Conservation (phyloP, 805 yeast species). For the Saccharomycopsis sp. region DNA sequence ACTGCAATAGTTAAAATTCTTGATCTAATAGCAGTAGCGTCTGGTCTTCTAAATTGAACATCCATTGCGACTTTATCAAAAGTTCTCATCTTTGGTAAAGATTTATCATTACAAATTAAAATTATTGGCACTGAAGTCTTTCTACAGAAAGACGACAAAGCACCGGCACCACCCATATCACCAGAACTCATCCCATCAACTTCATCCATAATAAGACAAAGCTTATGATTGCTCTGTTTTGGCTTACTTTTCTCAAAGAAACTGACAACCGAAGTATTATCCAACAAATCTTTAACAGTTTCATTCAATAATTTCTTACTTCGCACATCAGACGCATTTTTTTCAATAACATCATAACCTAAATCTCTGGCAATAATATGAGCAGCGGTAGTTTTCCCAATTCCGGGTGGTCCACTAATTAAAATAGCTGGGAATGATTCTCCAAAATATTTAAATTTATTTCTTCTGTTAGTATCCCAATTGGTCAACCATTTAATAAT, state of each 20-base stretch:
- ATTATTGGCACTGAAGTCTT: conserved; percentile 86
- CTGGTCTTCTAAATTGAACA: conserved; percentile 83
- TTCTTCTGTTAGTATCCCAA: conserved; percentile 59
- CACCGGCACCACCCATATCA: conserved; percentile 97
- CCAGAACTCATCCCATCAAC: conserved; percentile 99
- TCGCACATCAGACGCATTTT: conserved; percentile 85
- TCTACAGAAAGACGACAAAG: conserved; percentile 78
- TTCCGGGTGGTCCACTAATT: conserved; percentile 83
- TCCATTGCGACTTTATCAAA: conserved; percentile 80
- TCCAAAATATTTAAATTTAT: conserved; percentile 50
- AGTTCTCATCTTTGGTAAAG: conserved; percentile 92
- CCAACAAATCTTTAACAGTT: conserved; percentile 62
- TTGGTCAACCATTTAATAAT: conserved; percentile 66
- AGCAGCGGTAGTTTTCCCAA: conserved; percentile 79
- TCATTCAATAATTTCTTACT: conserved; percentile 70
- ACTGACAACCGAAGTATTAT: conserved; percentile 79
- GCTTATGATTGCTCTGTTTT: conserved; percentile 40
- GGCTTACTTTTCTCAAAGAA: conserved; percentile 42
- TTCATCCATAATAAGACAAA: conserved; percentile 94
- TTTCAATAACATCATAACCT: conserved; percentile 70
- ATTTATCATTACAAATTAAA: conserved; percentile 86
- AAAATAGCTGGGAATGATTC: conserved; percentile 76
- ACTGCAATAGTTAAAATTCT: conserved; percentile 86
- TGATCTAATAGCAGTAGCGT: conserved; percentile 70
- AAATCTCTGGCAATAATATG: conserved; percentile 62